These are phyloP conservation scores for Alternaria infectoria DNA, from an alignment of 2,329 filamentous ascomycete species.

Conservation along the genomic window DNA sequence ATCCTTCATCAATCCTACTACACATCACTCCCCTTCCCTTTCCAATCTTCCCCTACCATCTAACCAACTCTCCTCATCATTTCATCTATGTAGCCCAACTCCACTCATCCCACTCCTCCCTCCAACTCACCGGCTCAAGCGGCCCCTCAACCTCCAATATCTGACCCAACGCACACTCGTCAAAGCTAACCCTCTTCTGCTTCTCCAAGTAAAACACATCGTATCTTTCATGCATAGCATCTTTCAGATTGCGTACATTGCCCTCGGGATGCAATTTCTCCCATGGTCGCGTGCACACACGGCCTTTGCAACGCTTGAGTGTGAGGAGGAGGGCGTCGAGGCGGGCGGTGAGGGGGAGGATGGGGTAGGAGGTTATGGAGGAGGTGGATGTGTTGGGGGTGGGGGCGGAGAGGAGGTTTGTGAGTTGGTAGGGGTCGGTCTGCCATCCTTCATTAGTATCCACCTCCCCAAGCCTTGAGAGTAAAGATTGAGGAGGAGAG, in stretches of 20 bases:
- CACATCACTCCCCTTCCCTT: too few species aligned
- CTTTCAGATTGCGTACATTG: conserved; percentile 57
- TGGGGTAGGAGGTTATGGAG: neutral
- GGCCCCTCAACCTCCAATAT: conserved; percentile 61
- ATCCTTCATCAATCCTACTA: too few species aligned
- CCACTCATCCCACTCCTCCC: conserved; percentile 26
- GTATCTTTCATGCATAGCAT: conserved; percentile 57
- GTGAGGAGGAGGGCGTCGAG: conserved; percentile 66
- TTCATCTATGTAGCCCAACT: too few species aligned
- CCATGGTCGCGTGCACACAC: conserved; percentile 64
- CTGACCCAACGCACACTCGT: conserved; percentile 64
- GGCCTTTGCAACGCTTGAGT: conserved; percentile 66
- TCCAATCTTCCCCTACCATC: too few species aligned
- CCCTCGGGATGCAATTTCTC: conserved; percentile 61
- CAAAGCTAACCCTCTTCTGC: conserved; percentile 60
- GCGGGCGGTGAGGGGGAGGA: neutral
- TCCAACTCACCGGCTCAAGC: conserved; percentile 24
- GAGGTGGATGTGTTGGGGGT: neutral
- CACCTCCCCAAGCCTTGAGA: too few species aligned
- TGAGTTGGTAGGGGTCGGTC: conserved; percentile 42
- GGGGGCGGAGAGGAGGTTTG: conserved; percentile 40
- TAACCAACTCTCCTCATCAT: too few species aligned
- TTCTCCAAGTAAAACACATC: conserved; percentile 61
- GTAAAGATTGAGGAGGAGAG: too few species aligned
- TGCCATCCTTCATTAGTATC: too few species aligned